Evolutionary conservation across 495 filamentous ascomycete genomes (phyloP).

Genomic region (Darksidea phi): DNA sequence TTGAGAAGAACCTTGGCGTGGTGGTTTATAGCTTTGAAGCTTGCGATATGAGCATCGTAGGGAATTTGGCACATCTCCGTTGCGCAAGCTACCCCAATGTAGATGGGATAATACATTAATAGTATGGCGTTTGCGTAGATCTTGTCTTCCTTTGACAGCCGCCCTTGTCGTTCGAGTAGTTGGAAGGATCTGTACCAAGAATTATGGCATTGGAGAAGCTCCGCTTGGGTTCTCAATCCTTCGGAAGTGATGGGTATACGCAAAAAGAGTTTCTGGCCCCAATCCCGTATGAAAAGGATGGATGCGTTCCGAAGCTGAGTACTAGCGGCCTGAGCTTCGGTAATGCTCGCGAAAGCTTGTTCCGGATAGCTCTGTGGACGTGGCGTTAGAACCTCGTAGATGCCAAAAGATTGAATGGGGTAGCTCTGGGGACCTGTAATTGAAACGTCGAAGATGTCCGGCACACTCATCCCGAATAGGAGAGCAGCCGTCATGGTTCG

Average conservation of each 20-base stretch:
- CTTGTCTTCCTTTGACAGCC: background rate
- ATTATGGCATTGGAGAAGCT: background rate
- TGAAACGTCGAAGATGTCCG: background rate
- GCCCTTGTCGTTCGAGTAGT: background rate
- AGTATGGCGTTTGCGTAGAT: constrained; percentile 1
- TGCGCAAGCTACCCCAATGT: constrained; percentile 1
- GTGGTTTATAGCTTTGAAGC: constrained; percentile 10
- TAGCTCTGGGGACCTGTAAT: background rate
- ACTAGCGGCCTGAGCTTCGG: background rate
- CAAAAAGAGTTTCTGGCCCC: background rate
- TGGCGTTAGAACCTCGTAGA: background rate
- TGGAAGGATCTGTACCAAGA: background rate
- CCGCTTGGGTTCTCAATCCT: background rate
- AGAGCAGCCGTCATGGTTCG: background rate
- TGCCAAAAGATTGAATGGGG: background rate
- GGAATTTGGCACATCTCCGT: background rate
- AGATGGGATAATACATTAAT: constrained; percentile 1
- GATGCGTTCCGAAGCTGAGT: background rate
- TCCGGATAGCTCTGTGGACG: background rate
- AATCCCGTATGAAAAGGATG: background rate
- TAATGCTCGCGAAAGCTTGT: background rate
- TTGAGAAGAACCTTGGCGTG: constrained; percentile 7
- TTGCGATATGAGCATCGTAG: constrained; percentile 4
- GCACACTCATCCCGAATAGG: background rate
- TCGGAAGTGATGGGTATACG: background rate